phyloP scores from a whole-genome alignment of 495 filamentous ascomycete species.

The Parathielavia appendiculata region DNA sequence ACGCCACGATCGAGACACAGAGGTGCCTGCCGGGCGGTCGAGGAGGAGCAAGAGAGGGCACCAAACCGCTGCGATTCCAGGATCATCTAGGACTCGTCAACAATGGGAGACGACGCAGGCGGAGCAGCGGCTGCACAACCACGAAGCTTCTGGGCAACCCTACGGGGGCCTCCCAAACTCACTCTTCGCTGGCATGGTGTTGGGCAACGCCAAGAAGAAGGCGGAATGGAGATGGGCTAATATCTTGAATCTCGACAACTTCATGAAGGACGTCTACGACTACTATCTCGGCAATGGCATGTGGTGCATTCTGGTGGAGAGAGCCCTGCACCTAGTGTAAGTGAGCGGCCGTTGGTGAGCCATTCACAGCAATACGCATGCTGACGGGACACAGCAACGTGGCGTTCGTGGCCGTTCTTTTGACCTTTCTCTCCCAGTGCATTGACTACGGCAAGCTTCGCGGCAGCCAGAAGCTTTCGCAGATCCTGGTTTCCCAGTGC shows the following conservation, averaged over 20 bases:
- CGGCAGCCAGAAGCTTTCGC: conserved; percentile 65
- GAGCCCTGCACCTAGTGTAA: conserved; percentile 68
- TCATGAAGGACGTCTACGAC: conserved; percentile 82
- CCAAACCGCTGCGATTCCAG: conserved; percentile 36
- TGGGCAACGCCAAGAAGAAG: conserved; percentile 65
- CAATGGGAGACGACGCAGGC: conserved; percentile 64
- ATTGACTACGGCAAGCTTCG: conserved; percentile 74
- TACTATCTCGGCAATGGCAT: conserved; percentile 85
- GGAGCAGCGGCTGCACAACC: conserved; percentile 56
- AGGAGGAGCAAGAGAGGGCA: conserved; percentile 15
- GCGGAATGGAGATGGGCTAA: conserved; percentile 97
- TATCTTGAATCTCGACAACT: conserved; percentile 84
- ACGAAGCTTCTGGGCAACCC: conserved; percentile 27
- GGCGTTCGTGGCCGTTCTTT: conserved; percentile 77
- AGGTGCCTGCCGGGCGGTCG: conserved; percentile 12
- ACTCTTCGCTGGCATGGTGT: conserved; percentile 36
- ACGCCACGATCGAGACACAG: conserved; percentile 28
- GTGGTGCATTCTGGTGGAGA: conserved; percentile 77
- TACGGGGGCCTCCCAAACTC: conserved; percentile 24
- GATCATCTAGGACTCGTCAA: conserved; percentile 51
- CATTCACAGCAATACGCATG: neutral
- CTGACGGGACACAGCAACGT: conserved; percentile 40
- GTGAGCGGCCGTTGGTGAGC: conserved; percentile 22
- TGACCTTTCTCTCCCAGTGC: conserved; percentile 81
- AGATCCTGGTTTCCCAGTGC: conserved; percentile 77